phyloP scores from a whole-genome alignment of 306 rosid genomes.

The Cyamopsis tetragonoloba region DNA sequence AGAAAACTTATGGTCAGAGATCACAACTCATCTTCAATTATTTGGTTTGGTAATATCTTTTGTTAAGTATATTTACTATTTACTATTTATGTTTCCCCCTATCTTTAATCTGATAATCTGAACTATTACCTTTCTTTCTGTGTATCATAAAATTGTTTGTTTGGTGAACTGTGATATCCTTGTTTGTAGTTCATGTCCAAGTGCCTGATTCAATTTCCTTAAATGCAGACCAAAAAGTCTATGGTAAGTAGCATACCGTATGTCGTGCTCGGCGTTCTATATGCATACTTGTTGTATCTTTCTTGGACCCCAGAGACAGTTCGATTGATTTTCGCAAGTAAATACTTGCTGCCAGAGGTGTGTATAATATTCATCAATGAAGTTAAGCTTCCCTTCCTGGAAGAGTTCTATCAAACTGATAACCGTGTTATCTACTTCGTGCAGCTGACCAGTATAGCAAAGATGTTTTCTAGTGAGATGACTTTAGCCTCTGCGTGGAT shows the following conservation, averaged over 20 bases:
- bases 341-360: conserved; percentile 93
- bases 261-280: conserved; percentile 69
- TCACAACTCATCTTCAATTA: not conserved
- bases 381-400: conserved; percentile 15
- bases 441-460: conserved; percentile 79
- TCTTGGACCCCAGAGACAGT: conserved; percentile 94
- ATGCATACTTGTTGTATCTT: conserved; percentile 75
- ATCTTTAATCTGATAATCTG: too few relatives aligned
- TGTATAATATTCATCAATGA: conserved; percentile 28
- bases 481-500: conserved; percentile 98
- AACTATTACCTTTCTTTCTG: too few relatives aligned
- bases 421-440: not conserved
- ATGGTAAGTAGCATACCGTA: conserved; percentile 71
- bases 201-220: conserved; percentile 23
- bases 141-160: not conserved
- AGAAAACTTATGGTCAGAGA: not conserved
- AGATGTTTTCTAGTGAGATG: conserved; percentile 87
- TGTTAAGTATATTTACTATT: not conserved
- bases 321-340: conserved; percentile 64
- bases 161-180: not conserved
- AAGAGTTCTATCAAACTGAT: not conserved
- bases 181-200: not conserved
- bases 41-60: not conserved
- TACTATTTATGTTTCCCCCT: too few relatives aligned
- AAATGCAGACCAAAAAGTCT: conserved; percentile 67